Evolutionary conservation across 2,329 filamentous ascomycete genomes (phyloP).

Genomic region (Claviceps quebecensis): DNA sequence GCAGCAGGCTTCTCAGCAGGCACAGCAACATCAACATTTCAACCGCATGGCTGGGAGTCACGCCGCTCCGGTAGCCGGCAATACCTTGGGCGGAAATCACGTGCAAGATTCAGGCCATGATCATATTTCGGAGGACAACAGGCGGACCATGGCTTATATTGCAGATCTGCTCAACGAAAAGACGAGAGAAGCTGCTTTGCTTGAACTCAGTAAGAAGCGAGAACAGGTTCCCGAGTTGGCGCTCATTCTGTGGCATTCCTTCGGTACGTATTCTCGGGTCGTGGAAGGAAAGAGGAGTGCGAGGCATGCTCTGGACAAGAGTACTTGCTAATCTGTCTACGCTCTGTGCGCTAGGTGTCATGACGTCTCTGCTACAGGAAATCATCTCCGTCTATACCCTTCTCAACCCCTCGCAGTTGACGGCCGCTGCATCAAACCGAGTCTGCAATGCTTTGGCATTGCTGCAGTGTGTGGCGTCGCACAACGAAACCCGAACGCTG

Average conservation of each 20-base stretch:
- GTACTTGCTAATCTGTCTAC: neutral
- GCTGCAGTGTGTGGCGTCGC: constrained; percentile 90
- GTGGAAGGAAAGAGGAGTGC: neutral
- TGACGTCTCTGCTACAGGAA: constrained; percentile 94
- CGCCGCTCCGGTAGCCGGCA: constrained; percentile 33
- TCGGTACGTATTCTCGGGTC: constrained; percentile 47
- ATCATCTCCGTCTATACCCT: constrained; percentile 98
- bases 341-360: constrained; percentile 53
- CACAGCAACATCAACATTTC: constrained; percentile 45
- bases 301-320: neutral
- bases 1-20: constrained; percentile 21
- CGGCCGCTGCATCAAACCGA: constrained; percentile 89
- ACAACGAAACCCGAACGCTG: constrained; percentile 87
- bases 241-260: constrained; percentile 95
- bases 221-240: constrained; percentile 96
- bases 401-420: constrained; percentile 91
- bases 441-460: constrained; percentile 95
- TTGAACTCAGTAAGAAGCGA: constrained; percentile 96
- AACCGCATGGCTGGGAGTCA: constrained; percentile 57
- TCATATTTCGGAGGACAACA: constrained; percentile 74
- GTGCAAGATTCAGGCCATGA: constrained; percentile 45
- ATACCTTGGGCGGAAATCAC: constrained; percentile 30
- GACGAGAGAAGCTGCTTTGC: constrained; percentile 75
- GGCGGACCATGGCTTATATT: constrained; percentile 83
- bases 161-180: constrained; percentile 79